phyloP scores from a whole-genome alignment of 495 filamentous ascomycete species.

The Daldinia vernicosa region DNA sequence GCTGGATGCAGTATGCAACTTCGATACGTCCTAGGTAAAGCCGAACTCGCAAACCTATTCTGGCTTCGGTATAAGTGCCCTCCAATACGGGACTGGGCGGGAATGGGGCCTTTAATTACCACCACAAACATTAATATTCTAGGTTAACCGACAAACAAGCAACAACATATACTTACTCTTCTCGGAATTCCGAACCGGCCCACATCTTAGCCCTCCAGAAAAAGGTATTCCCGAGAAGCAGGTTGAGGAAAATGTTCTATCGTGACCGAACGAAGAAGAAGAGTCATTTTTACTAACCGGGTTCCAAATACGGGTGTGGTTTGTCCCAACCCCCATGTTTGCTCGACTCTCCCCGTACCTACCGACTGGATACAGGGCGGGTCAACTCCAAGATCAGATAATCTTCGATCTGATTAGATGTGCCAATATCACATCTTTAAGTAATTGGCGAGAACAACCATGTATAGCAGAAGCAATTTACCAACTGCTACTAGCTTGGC shows the following conservation, averaged over 20 bases:
- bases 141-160: background rate
- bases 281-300: background rate
- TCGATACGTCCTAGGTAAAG: background rate
- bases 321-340: slow-evolving; percentile 5
- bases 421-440: background rate
- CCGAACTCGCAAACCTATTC: background rate
- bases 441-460: background rate
- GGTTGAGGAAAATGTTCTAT: background rate
- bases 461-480: background rate
- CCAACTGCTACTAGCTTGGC: background rate
- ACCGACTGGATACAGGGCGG: background rate
- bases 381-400: background rate
- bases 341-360: slow-evolving; percentile 6
- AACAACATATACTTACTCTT: background rate
- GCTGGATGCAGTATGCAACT: background rate
- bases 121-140: slow-evolving; percentile 1
- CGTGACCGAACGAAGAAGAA: background rate
- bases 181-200: background rate
- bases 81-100: background rate
- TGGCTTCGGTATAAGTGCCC: background rate
- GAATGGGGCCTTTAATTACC: background rate
- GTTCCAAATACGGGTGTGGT: background rate
- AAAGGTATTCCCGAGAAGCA: background rate
- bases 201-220: background rate
- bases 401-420: background rate